Evolutionary conservation across 2,329 filamentous ascomycete genomes (phyloP), one percentile per base, ranked within the genome.

Genomic region (Sclerotinia borealis): DNA sequence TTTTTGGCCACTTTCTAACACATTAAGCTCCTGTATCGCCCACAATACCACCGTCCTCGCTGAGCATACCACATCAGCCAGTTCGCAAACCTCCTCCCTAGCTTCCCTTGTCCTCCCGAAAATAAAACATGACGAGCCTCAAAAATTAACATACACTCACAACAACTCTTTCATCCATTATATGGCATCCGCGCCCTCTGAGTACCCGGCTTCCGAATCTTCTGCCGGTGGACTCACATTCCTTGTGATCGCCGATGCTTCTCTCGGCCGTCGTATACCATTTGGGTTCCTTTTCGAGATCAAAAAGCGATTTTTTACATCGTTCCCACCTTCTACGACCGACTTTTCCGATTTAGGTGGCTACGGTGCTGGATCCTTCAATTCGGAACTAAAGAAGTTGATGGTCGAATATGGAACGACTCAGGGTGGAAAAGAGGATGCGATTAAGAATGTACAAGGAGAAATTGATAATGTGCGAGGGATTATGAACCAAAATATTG

Each of bases 401-500:
- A 92, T 98, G 84, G 80, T 92, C 27, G 89, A 92, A 67, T 95
- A 90, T 77, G 93, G 93, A 61, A 90, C 90, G 31, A 91, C 91
- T 11, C 83, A 85, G 67, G 85, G 85, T 29, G 86, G 90, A 49
- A 84, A 89, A 76, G 82, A 90, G 71, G 92, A 98, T 79, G 91
- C 93, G 66, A 86, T 98, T 65, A 81, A 84, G 61, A 93, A 90
- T 66, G 93, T 92, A 43, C 89, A 91, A 77, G 83, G 86, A 63
- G 95, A 98, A 78, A 97, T 99, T 71, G 93, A 97, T 69, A 93
- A 91, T 72, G 92, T 96, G 59, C 81, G 90, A 63, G 91, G 92
- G 67, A 96, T 96, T 75, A 96, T 96, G 93, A 96, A 91, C 63
- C 87, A 92, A 79, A 96, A 96, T 75, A 96, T 97, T 68, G 93